phyloP scores from a whole-genome alignment of 2,329 filamentous ascomycete species.

The Lojkania enalia region DNA sequence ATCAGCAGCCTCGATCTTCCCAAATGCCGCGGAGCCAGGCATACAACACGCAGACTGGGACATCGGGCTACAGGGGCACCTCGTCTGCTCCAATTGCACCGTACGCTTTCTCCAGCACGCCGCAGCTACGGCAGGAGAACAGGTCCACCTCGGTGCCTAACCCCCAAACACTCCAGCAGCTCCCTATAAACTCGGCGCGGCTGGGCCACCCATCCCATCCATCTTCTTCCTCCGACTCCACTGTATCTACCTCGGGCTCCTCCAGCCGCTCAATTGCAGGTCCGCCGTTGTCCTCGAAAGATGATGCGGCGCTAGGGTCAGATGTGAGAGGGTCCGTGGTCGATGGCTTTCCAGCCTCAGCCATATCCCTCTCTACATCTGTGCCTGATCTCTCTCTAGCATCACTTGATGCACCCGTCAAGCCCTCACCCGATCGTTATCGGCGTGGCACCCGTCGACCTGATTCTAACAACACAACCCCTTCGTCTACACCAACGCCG shows the following conservation, averaged over 20 bases:
- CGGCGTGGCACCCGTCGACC: slow-evolving; percentile 65
- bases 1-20: slow-evolving; percentile 44
- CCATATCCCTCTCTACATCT: slow-evolving; percentile 55
- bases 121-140: slow-evolving; percentile 60
- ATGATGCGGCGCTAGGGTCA: slow-evolving; percentile 52
- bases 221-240: slow-evolving; percentile 48
- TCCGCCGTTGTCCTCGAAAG: slow-evolving; percentile 49
- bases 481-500: slow-evolving; percentile 31
- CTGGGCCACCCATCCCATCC: slow-evolving; percentile 44
- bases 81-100: slow-evolving; percentile 52
- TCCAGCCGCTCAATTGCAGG: slow-evolving; percentile 51
- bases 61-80: slow-evolving; percentile 47
- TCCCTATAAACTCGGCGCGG: slow-evolving; percentile 27
- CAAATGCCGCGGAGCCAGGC: slow-evolving; percentile 48
- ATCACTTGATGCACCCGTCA: slow-evolving; percentile 60
- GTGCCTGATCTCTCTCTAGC: slow-evolving; percentile 60
- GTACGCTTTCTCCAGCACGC: slow-evolving; percentile 56
- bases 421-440: slow-evolving; percentile 81
- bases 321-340: slow-evolving; percentile 42
- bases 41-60: slow-evolving; percentile 48
- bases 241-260: slow-evolving; percentile 54
- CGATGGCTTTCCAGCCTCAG: slow-evolving; percentile 48
- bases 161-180: slow-evolving; percentile 44
- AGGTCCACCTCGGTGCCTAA: slow-evolving; percentile 59
- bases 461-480: slow-evolving; percentile 48